Base-by-base conservation (phyloP, 2,329 filamentous ascomycete species). In the Cordyceps sp. region DNA sequence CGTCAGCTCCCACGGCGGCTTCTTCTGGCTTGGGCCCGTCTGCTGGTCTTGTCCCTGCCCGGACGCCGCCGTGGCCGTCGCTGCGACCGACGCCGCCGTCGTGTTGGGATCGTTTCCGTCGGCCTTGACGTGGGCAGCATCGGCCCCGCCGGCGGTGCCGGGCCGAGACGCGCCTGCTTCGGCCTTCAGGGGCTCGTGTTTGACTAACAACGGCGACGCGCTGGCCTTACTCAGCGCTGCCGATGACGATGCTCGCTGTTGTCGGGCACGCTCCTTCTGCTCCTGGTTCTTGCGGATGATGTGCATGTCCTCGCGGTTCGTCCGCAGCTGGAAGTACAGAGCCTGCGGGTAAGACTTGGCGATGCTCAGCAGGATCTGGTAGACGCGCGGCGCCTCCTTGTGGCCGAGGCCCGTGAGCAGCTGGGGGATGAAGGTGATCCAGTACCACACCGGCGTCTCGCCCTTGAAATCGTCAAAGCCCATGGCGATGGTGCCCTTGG, bases 361-460 rank as follows among this genome's bases (percentile, higher is more conserved):
- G 48, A 99, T 84, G 62, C 90, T 93, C 17, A 84, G 70, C 14
- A 99, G 67, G 31, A 99, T 83, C 31, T 73, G 72, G 50, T 90
- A 80, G 28, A 88, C 82, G 30, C 92, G 78, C 5, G 76, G 74
- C 10, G 85, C 88, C 55, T 99, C 92, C 44, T 88, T 86, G 48
- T 94, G 78, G 3, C 82, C 83, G 31, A 98, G 66, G 32, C 88
- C 90, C 27, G 84, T 88, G 21, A 99, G 71, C 26, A 99, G 68
- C 54, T 99, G 90, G 14, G 90, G 90, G 40, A 99, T 96, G 52
- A 93, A 98, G 0, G 88, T 96, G 43, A 96, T 94, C 90, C 90
- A 99, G 58, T 96, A 98, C 90, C 90, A 99, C 10, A 93, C 84
- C 1, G 86, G 85, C 3, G 85, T 93, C 44, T 98, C 92, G 32